phyloP scores from a whole-genome alignment of 805 yeast species.

The Starmerella potacharoeniae region DNA sequence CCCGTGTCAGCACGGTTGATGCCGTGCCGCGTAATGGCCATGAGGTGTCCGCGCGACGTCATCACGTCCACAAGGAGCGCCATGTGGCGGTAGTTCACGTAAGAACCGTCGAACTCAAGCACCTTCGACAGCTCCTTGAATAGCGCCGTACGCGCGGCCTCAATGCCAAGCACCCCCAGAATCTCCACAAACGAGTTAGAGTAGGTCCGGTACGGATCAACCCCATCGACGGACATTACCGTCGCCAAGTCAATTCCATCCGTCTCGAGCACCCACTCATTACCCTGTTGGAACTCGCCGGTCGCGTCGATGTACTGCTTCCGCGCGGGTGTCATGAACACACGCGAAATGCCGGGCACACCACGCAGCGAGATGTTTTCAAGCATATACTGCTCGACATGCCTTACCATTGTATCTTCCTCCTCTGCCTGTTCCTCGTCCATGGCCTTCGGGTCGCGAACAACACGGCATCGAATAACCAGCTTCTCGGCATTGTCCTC shows the following conservation, averaged over 20 bases:
- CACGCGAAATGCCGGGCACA: slow-evolving; percentile 84
- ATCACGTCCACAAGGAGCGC: slow-evolving; percentile 94
- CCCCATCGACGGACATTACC: slow-evolving; percentile 91
- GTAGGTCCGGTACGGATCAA: slow-evolving; percentile 79
- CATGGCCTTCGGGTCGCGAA: slow-evolving; percentile 85
- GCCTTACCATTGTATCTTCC: slow-evolving; percentile 91
- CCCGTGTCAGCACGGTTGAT: slow-evolving; percentile 98
- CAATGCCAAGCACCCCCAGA: slow-evolving; percentile 91
- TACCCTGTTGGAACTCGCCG: slow-evolving; percentile 80
- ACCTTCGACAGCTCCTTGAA: slow-evolving; percentile 92
- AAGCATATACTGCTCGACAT: slow-evolving; percentile 91
- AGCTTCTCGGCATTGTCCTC: slow-evolving; percentile 97
- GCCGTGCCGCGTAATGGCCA: slow-evolving; percentile 99
- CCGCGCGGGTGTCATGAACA: slow-evolving; percentile 44
- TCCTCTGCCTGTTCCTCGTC: slow-evolving; percentile 93
- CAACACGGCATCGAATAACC: slow-evolving; percentile 95
- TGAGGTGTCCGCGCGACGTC: slow-evolving; percentile 96
- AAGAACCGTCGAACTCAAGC: slow-evolving; percentile 98
- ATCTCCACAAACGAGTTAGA: slow-evolving; percentile 96
- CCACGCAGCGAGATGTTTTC: slow-evolving; percentile 93
- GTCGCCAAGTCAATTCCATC: slow-evolving; percentile 96
- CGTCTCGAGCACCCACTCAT: slow-evolving; percentile 97
- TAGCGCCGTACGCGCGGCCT: slow-evolving; percentile 91
- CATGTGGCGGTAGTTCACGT: slow-evolving; percentile 97
- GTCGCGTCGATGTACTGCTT: slow-evolving; percentile 42